phyloP scores from a whole-genome alignment of 768 basidiomycete species.

The Tremella fuciformis region DNA sequence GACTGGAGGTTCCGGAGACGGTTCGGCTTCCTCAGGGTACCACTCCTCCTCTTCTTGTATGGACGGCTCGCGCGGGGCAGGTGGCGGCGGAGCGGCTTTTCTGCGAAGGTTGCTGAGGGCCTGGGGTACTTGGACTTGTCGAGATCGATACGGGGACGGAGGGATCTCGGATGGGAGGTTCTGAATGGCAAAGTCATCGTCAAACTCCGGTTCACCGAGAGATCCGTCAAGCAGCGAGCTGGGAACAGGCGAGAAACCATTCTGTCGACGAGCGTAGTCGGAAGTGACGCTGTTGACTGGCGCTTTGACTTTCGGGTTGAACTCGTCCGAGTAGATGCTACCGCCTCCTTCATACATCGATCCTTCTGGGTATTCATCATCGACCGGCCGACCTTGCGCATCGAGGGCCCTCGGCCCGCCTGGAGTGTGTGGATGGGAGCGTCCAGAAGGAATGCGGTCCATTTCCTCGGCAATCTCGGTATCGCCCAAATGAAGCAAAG shows the following conservation, averaged over 20 bases:
- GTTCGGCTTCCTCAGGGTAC: slow-evolving; percentile 2
- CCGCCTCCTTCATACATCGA: slow-evolving; percentile 34
- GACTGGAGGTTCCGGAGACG: slow-evolving; percentile 1
- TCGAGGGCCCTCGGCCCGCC: not conserved
- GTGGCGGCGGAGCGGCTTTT: slow-evolving; percentile 4
- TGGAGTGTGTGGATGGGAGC: not conserved
- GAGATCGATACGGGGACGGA: slow-evolving; percentile 25
- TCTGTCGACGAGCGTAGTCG: slow-evolving; percentile 10
- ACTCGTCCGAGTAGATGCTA: slow-evolving; percentile 39
- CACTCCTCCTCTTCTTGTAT: slow-evolving; percentile 13
- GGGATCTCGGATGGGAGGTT: slow-evolving; percentile 44
- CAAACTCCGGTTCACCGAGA: slow-evolving; percentile 33
- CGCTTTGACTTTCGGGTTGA: slow-evolving; percentile 19
- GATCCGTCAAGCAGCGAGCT: slow-evolving; percentile 32
- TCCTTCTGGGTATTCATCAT: slow-evolving; percentile 19
- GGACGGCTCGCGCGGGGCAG: slow-evolving; percentile 9
- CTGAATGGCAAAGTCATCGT: slow-evolving; percentile 41
- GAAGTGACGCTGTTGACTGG: slow-evolving; percentile 38
- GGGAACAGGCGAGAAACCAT: slow-evolving; percentile 20
- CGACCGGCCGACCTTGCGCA: slow-evolving; percentile 1
- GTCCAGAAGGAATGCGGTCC: slow-evolving; percentile 2
- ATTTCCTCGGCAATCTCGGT: slow-evolving; percentile 53
- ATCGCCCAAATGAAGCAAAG: slow-evolving; percentile 54
- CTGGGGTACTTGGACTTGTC: slow-evolving; percentile 25
- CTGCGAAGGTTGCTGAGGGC: slow-evolving; percentile 11